These are phyloP conservation scores for Xenoacremonium recifei DNA, from an alignment of 2,329 filamentous ascomycete genomes.

Conservation along the genomic window DNA sequence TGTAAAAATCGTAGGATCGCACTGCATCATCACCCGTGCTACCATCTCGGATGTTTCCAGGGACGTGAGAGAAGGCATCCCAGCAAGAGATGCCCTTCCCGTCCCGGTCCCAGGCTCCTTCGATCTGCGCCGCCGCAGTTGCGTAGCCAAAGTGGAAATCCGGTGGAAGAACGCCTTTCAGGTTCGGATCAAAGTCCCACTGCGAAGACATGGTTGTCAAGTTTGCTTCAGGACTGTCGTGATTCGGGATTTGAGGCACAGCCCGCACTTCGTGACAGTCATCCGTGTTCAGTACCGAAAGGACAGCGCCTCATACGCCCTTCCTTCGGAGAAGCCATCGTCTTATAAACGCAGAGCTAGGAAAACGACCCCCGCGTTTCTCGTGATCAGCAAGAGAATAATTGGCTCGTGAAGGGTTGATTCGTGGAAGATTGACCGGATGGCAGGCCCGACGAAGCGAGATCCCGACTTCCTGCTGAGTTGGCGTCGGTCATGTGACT, in stretches of 20 bases:
- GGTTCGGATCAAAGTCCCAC: slow-evolving; percentile 7
- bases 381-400: neutral
- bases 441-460: neutral
- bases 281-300: neutral
- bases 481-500: no score
- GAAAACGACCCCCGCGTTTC: neutral
- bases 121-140: slow-evolving; percentile 39
- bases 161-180: slow-evolving; percentile 8
- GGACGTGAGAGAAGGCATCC: slow-evolving; percentile 39
- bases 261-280: neutral
- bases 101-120: slow-evolving; percentile 41
- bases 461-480: no score
- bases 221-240: neutral
- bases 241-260: neutral
- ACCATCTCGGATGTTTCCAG: slow-evolving; percentile 36
- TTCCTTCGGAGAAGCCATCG: neutral
- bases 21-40: slow-evolving; percentile 39
- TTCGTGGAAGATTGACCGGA: neutral
- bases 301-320: neutral
- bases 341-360: neutral
- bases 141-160: slow-evolving; percentile 36
- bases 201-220: slow-evolving; percentile 3
- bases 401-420: neutral
- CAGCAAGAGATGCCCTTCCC: slow-evolving; percentile 41
- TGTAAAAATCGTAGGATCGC: slow-evolving; percentile 39